A percentile compares a stretch with the other conserved stretches of the same genome.
These are phyloP conservation scores for Leishmania martiniquensis DNA, from an alignment of 208 protist species.

Conservation along the genomic window DNA sequence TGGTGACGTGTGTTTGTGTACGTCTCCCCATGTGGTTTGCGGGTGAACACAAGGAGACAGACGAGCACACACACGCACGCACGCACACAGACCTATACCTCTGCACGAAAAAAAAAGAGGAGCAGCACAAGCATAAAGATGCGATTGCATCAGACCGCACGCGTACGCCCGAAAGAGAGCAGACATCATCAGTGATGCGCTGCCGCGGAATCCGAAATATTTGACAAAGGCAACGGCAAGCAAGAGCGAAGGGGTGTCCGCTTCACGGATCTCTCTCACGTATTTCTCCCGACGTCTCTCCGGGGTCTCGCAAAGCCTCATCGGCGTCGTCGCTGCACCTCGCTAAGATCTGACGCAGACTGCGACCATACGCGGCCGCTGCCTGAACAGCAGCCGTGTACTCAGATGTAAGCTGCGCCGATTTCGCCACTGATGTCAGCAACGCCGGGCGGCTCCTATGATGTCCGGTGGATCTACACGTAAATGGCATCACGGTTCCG, in stretches of 20 bases:
- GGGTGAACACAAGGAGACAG: background rate
- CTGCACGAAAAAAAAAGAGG: background rate
- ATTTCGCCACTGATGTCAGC: background rate
- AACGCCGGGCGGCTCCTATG: background rate
- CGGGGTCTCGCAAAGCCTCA: background rate
- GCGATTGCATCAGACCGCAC: background rate
- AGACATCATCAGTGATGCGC: too few species aligned
- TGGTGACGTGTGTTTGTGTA: too few species aligned
- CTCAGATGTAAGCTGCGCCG: constrained; percentile 2
- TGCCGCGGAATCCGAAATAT: background rate
- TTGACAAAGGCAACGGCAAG: too few species aligned
- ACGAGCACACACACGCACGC: background rate
- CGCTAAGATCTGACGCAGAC: constrained; percentile 11
- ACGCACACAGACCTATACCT: background rate
- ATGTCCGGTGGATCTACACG: background rate
- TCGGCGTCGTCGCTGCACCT: constrained; percentile 9
- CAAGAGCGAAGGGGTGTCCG: background rate
- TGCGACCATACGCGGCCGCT: constrained; percentile 8
- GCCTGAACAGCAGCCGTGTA: constrained; percentile 11
- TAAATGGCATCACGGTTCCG: background rate
- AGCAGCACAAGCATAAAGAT: background rate
- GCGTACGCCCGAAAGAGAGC: background rate
- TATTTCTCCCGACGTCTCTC: background rate
- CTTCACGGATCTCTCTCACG: background rate
- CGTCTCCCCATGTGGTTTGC: background rate